phyloP scores from a whole-genome alignment of 352 stramenopile genomes.

The Globisporangium acanthophoron region DNA sequence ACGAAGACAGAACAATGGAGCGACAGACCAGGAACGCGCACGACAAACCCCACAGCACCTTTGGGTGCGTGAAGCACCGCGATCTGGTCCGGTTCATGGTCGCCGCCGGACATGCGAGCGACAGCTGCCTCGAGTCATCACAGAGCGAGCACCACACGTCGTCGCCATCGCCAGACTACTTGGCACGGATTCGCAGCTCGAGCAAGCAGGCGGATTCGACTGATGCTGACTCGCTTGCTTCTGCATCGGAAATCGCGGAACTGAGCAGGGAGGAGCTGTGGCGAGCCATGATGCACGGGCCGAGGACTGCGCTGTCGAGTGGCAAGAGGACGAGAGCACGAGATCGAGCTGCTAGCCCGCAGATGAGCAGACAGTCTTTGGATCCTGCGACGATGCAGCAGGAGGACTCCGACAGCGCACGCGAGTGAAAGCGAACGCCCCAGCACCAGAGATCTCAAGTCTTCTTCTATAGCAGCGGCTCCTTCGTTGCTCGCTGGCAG shows the following conservation, averaged over 20 bases:
- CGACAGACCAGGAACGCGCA: conserved; percentile 7
- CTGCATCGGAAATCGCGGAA: not conserved
- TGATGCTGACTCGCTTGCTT: not conserved
- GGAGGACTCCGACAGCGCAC: not conserved
- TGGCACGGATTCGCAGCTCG: conserved; percentile 9
- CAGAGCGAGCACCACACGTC: not conserved
- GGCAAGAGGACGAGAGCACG: not conserved
- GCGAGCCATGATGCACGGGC: conserved; percentile 23
- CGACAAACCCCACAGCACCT: conserved; percentile 15
- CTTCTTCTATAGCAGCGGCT: not conserved
- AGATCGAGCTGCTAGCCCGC: no score
- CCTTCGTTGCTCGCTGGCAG: not conserved
- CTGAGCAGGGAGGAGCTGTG: conserved; percentile 21
- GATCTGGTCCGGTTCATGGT: conserved; percentile 49
- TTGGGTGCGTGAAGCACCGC: conserved; percentile 27
- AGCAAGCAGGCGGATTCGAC: not conserved
- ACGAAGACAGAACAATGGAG: not conserved
- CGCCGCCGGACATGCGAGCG: conserved; percentile 34
- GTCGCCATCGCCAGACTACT: conserved; percentile 25
- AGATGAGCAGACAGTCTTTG: not conserved
- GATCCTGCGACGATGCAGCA: not conserved
- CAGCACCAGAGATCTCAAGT: not conserved
- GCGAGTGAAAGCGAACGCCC: not conserved
- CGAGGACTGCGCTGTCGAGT: not conserved
- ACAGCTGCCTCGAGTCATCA: conserved; percentile 20